Evolutionary conservation across 2,329 filamentous ascomycete genomes (phyloP), one percentile per base, ranked within the genome.

Genomic region (Colletotrichum sublineola): DNA sequence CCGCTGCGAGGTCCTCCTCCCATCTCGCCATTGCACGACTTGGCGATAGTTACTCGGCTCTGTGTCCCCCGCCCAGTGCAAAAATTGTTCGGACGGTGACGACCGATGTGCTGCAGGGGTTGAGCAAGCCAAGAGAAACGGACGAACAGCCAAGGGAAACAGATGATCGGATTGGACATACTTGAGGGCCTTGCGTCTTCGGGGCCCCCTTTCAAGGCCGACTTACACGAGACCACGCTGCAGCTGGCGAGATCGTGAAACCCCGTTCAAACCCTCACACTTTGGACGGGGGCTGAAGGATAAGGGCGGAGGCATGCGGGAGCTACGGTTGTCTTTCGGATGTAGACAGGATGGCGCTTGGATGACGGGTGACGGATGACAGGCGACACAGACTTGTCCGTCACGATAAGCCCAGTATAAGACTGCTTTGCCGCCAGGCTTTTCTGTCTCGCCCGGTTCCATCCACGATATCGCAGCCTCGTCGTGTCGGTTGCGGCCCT

Each of bases 181-280:
- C 46, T 29, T 14, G 29, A 20, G 29, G 15, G 15, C 38, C 50
- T 55, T 36, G 38, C 36, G 31, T 38, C 31, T 29, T 48, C 18
- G 42, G 53, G 53, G 40, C 31, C 31, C n/a, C 44, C 8, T 11
- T 24, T n/a, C 8, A 24, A 50, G 55, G 42, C 66, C 55, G 67
- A 57, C 36, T 55, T 36, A 66, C 53, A 63, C 67, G 62, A 67
- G 53, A 46, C 67, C 33, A 31, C 67, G 56, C 48, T 71, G 71
- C 71, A 63, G 63, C 38, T 33, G 48, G 29, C 52, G 63, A 65
- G 46, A 63, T 71, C 62, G 68, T 73, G 71, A 73, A 73, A 73
- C 71, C 57, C 14, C 33, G 61, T 71, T 67, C 71, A 71, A 67
- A 71, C 71, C 24, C 44, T 42, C 63, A 62, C 67, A 57, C 71